These are phyloP conservation scores for Phytophthora chlamydospora DNA, from an alignment of 352 stramenopile genomes.

Conservation along the genomic window DNA sequence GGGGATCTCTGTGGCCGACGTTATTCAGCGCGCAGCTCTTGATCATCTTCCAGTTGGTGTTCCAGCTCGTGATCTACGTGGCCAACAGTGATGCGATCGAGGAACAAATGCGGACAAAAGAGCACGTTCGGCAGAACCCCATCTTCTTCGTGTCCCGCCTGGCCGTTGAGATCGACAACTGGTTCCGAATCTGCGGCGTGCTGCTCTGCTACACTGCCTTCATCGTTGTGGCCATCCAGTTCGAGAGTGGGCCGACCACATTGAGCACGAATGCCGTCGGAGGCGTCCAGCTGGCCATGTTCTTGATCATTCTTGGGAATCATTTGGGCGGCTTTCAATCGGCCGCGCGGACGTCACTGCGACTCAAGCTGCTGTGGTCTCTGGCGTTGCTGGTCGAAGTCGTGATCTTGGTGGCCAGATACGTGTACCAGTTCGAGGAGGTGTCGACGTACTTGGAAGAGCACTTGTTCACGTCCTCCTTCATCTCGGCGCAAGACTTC, in stretches of 20 bases:
- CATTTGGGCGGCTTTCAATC: slow-evolving; percentile 74
- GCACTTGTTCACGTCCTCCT: slow-evolving; percentile 72
- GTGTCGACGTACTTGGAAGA: slow-evolving; percentile 69
- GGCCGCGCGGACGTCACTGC: slow-evolving; percentile 69
- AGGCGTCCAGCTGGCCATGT: slow-evolving; percentile 58
- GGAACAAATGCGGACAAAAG: slow-evolving; percentile 63
- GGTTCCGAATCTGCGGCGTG: slow-evolving; percentile 69
- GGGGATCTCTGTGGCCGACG: slow-evolving; percentile 77
- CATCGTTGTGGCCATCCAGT: slow-evolving; percentile 70
- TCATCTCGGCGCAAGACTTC: slow-evolving; percentile 76
- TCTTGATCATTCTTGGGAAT: slow-evolving; percentile 70
- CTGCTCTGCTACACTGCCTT: slow-evolving; percentile 77
- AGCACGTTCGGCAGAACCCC: slow-evolving; percentile 71
- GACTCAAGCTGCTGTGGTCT: slow-evolving; percentile 79
- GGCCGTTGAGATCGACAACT: slow-evolving; percentile 77
- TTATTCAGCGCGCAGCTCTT: slow-evolving; percentile 84
- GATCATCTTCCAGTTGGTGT: slow-evolving; percentile 86
- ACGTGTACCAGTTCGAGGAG: slow-evolving; percentile 83
- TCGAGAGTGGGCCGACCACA: slow-evolving; percentile 52
- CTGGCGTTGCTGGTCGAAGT: slow-evolving; percentile 77
- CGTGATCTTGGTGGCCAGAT: slow-evolving; percentile 68
- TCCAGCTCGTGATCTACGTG: slow-evolving; percentile 88
- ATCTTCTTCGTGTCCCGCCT: slow-evolving; percentile 79
- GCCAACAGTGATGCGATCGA: slow-evolving; percentile 73
- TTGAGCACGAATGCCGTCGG: slow-evolving; percentile 77